Evolutionary conservation across 805 yeast species (phyloP).

Genomic region (Pichia scutulata): DNA sequence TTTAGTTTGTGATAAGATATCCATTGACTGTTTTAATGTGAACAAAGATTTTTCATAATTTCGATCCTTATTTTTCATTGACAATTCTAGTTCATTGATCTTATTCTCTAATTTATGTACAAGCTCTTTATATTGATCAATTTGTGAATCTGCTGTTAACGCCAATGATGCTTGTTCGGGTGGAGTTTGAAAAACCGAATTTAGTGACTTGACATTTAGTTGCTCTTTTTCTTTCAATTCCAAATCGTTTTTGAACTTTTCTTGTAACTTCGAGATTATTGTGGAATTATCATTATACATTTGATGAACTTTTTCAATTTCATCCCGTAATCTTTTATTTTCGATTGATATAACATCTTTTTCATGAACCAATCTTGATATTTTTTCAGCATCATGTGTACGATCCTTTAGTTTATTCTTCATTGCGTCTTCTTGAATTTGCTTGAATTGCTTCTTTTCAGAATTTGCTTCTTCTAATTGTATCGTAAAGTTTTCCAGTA

Average conservation of each 20-base stretch:
- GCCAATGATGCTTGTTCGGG: background rate
- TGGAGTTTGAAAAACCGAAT: background rate
- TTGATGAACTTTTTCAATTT: constrained; percentile 3
- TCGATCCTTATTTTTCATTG: constrained; percentile 10
- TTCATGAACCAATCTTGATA: constrained; percentile 3
- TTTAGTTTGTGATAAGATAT: constrained; percentile 16
- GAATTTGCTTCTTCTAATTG: constrained; percentile 14
- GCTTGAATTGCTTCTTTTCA: constrained; percentile 2
- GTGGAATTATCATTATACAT: constrained; percentile 1
- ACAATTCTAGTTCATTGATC: constrained; percentile 14
- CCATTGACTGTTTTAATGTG: constrained; percentile 16
- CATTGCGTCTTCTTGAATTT: constrained; percentile 7
- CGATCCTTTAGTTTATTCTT: background rate
- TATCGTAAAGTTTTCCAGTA: constrained; percentile 18
- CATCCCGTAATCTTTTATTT: constrained; percentile 1
- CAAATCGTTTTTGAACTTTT: no score
- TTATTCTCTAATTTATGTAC: constrained; percentile 5
- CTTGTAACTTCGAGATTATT: background rate
- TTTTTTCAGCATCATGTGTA: background rate
- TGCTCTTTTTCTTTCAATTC: background rate
- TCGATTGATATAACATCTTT: constrained; percentile 2
- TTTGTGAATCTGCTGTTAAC: background rate
- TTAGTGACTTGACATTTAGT: background rate
- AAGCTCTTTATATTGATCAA: constrained; percentile 3
- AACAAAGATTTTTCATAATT: constrained; percentile 15